Percentiles rank a stretch among this genome's conserved stretches.
Evolutionary conservation across 2,329 filamentous ascomycete genomes (phyloP).

Genomic region (Colletotrichum noveboracense): DNA sequence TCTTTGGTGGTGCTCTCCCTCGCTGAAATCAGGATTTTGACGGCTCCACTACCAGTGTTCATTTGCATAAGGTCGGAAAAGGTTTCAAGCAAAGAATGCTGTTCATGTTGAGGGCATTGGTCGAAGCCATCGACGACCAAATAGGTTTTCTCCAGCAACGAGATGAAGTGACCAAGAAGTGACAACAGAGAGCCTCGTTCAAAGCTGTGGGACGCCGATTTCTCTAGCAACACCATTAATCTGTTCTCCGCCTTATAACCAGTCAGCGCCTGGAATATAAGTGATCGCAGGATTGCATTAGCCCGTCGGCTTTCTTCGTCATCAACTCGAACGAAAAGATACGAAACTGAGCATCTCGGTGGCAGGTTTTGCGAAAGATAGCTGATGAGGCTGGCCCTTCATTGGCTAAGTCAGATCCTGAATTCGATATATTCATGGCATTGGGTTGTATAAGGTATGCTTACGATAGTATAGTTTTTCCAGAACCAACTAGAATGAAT

Average conservation of each 20-base stretch:
- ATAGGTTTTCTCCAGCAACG: fast-evolving
- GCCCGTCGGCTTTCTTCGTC: fast-evolving
- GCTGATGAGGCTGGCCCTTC: background rate
- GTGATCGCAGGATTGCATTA: fast-evolving
- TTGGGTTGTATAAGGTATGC: background rate
- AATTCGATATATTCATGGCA: no score
- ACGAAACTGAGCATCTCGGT: fast-evolving
- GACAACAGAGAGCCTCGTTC: fast-evolving
- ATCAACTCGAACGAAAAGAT: background rate
- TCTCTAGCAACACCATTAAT: fast-evolving
- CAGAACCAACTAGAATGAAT: background rate
- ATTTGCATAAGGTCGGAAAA: fast-evolving
- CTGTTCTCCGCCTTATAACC: fast-evolving
- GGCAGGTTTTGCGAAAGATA: fast-evolving
- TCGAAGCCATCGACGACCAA: fast-evolving
- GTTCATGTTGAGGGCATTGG: background rate
- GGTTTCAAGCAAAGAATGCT: fast-evolving
- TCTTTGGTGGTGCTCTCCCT: background rate
- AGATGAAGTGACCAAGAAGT: fast-evolving
- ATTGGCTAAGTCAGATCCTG: no score
- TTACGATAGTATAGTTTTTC: background rate
- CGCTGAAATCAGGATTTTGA: fast-evolving
- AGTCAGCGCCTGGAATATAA: background rate
- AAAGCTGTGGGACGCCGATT: fast-evolving
- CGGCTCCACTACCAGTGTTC: no score